Conservation (phyloP, 2,329 filamentous ascomycete species). For the Cladophialophora chaetospira region DNA sequence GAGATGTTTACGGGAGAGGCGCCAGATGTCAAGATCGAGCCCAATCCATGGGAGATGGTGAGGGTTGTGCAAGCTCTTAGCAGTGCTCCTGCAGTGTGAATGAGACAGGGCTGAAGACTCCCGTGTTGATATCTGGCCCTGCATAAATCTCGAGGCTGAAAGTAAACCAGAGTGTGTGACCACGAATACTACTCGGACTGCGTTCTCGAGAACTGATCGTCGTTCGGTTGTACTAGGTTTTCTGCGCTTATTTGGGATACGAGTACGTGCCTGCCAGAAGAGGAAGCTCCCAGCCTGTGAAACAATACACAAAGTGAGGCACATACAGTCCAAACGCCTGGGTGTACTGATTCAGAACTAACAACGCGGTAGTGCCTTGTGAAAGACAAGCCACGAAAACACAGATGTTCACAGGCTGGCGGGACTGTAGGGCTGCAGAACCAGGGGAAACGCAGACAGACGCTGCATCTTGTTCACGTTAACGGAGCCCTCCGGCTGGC, state of each 20-base stretch:
- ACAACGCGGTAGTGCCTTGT: too few relatives aligned
- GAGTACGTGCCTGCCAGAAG: background rate
- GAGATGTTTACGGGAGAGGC: conserved; percentile 23
- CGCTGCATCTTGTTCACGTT: too few relatives aligned
- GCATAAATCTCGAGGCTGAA: too few relatives aligned
- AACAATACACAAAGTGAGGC: too few relatives aligned
- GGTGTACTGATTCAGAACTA: too few relatives aligned
- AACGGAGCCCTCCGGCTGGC: too few relatives aligned
- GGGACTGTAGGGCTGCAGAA: too few relatives aligned
- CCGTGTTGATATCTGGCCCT: background rate
- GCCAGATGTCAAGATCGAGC: conserved; percentile 5
- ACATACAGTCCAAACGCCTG: too few relatives aligned
- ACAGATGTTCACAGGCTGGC: too few relatives aligned
- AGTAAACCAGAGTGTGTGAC: background rate
- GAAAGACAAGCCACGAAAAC: too few relatives aligned
- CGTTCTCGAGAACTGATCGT: background rate
- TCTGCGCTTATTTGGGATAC: background rate
- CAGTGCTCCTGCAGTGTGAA: background rate
- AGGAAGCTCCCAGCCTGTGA: background rate
- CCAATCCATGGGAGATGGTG: conserved; percentile 22
- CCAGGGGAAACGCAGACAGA: too few relatives aligned
- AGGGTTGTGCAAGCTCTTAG: conserved; percentile 8
- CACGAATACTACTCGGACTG: background rate
- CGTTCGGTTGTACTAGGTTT: background rate
- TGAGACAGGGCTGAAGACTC: too few relatives aligned